phyloP scores from a whole-genome alignment of 2,329 filamentous ascomycete species.

The Penicillium sp. region DNA sequence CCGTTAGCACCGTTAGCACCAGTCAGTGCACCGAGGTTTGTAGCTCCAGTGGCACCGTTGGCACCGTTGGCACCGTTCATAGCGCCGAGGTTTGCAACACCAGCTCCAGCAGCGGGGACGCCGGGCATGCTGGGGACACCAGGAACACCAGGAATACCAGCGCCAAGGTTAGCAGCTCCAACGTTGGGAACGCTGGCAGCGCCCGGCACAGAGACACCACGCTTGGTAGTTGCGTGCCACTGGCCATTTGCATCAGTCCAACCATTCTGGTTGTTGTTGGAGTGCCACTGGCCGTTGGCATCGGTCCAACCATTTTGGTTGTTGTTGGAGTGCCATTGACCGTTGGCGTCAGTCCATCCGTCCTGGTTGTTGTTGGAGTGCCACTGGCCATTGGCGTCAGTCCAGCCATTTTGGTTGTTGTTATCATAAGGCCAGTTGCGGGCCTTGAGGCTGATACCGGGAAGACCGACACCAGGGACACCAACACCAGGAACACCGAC shows the following conservation, averaged over 20 bases:
- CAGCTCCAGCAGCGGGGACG: neutral
- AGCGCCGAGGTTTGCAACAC: neutral
- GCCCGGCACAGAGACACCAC: neutral
- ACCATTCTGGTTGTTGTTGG: slow-evolving; percentile 10
- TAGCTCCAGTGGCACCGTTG: neutral
- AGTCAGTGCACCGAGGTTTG: neutral
- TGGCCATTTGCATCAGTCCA: slow-evolving; percentile 17
- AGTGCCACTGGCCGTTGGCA: slow-evolving; percentile 16
- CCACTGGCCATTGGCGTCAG: slow-evolving; percentile 18
- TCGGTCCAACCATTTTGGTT: slow-evolving; percentile 13
- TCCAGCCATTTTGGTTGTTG: slow-evolving; percentile 17
- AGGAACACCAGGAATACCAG: neutral
- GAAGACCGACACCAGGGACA: slow-evolving; percentile 1
- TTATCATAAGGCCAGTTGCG: slow-evolving; percentile 10
- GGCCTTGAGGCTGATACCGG: slow-evolving; percentile 6
- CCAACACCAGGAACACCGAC: slow-evolving; percentile 4
- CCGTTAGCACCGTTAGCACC: neutral
- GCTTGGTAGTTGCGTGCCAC: slow-evolving; percentile 9
- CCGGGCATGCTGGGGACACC: neutral
- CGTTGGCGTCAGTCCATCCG: slow-evolving; percentile 14
- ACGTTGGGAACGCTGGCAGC: neutral
- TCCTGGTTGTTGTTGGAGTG: slow-evolving; percentile 12
- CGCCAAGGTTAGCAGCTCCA: neutral
- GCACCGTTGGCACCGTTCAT: neutral
- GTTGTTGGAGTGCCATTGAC: slow-evolving; percentile 11